phyloP scores from a whole-genome alignment of 768 basidiomycete genomes.

The Chalciporus chontae region DNA sequence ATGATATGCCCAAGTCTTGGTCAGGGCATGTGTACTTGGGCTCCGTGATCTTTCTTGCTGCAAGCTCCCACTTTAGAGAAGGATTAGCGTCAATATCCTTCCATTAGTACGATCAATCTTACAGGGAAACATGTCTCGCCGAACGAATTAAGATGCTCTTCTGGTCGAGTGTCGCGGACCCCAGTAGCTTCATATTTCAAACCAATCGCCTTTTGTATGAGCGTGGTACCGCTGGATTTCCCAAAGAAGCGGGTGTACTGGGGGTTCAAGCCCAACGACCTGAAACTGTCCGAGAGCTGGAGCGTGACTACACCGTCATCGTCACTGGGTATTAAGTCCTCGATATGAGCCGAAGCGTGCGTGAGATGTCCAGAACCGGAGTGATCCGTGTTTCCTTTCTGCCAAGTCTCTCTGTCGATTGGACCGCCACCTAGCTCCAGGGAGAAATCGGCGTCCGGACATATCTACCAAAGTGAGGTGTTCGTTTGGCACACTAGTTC shows the following conservation, averaged over 20 bases:
- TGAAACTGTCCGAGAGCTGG: conserved; percentile 23
- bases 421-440: conserved; percentile 48
- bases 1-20: conserved; percentile 41
- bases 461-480: conserved; percentile 40
- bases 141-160: background rate
- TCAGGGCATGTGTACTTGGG: conserved; percentile 46
- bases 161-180: conserved; percentile 15
- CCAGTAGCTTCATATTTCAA: conserved; percentile 56
- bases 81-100: background rate
- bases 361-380: conserved; percentile 13
- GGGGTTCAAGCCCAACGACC: conserved; percentile 17
- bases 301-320: conserved; percentile 26
- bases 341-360: conserved; percentile 12
- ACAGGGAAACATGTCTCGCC: conserved; percentile 18
- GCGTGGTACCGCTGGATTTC: conserved; percentile 41
- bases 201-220: conserved; percentile 47
- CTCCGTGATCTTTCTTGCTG: conserved; percentile 16
- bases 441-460: conserved; percentile 60
- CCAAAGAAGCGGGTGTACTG: conserved; percentile 33
- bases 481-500: conserved; percentile 4
- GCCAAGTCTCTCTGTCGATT: conserved; percentile 40
- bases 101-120: conserved; percentile 12
- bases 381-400: conserved; percentile 12
- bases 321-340: conserved; percentile 26
- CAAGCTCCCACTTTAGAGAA: conserved; percentile 27